Conservation (phyloP, 2,329 filamentous ascomycete genomes). For the Alternaria conjuncta region DNA sequence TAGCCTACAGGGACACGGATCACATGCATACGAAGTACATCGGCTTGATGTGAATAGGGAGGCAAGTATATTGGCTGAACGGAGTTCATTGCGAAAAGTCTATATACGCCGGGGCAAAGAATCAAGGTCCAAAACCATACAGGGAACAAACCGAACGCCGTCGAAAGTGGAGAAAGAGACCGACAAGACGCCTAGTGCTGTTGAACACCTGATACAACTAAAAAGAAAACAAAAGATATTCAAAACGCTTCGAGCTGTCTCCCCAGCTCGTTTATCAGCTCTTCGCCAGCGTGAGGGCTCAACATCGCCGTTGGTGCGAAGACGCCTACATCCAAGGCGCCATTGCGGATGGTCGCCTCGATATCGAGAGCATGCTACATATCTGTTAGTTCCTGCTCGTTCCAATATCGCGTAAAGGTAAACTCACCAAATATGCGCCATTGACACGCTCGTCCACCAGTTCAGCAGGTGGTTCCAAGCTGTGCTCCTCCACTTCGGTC, state of each 20-base stretch:
- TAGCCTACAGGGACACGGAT: slow-evolving; percentile 30
- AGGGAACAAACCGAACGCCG: background rate
- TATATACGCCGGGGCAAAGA: background rate
- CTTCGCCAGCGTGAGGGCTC: slow-evolving; percentile 44
- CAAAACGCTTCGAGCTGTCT: background rate
- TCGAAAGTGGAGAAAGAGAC: background rate
- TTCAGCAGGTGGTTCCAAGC: slow-evolving; percentile 22
- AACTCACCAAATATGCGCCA: slow-evolving; percentile 49
- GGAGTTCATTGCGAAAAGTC: background rate
- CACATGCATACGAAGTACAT: slow-evolving; percentile 33
- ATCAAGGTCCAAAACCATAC: background rate
- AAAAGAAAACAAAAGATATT: background rate
- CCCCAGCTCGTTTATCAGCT: slow-evolving; percentile 44
- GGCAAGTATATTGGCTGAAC: background rate
- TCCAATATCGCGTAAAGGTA: slow-evolving; percentile 6
- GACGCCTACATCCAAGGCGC: slow-evolving; percentile 60
- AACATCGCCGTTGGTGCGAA: slow-evolving; percentile 58
- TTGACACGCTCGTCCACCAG: slow-evolving; percentile 32
- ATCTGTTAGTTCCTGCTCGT: slow-evolving; percentile 37
- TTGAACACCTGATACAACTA: background rate
- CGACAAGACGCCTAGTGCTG: background rate
- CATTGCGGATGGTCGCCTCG: slow-evolving; percentile 59
- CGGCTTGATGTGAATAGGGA: slow-evolving; percentile 19
- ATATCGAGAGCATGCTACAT: slow-evolving; percentile 61
- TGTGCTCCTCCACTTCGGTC: slow-evolving; percentile 1